Conservation (phyloP, 108 stramenopile species). For the Cyclotella sp. region DNA sequence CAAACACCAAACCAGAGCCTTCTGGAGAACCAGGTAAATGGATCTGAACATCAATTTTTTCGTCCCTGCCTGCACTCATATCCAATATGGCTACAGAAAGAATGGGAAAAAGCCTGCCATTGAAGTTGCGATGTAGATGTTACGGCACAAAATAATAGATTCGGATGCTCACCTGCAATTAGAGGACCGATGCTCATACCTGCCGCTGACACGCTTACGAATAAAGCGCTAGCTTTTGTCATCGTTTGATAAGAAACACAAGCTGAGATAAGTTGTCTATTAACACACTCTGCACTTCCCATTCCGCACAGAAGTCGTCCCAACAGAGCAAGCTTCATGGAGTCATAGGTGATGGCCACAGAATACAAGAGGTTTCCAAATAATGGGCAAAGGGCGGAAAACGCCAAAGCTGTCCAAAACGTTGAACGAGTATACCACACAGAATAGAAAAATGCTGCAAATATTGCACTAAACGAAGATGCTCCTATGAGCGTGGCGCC, state of each 20-base stretch:
- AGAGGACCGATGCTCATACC: constrained; percentile 71
- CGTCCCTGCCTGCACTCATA: constrained; percentile 56
- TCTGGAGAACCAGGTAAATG: constrained; percentile 56
- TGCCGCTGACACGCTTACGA: constrained; percentile 60
- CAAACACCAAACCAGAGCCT: constrained; percentile 57
- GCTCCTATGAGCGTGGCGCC: constrained; percentile 69
- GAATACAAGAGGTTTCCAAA: constrained; percentile 70
- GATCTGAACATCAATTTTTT: constrained; percentile 52
- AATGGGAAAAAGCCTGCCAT: not conserved
- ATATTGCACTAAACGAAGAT: constrained; percentile 67
- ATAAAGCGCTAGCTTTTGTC: constrained; percentile 65
- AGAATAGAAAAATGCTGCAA: constrained; percentile 69
- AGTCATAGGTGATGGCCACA: constrained; percentile 44
- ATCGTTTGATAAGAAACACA: constrained; percentile 61
- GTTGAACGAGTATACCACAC: constrained; percentile 67
- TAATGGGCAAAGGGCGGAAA: constrained; percentile 60
- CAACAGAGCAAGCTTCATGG: constrained; percentile 60
- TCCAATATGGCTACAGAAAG: constrained; percentile 51
- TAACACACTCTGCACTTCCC: constrained; percentile 65
- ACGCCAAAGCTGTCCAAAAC: constrained; percentile 62
- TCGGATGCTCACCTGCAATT: constrained; percentile 46
- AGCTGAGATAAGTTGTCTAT: constrained; percentile 67
- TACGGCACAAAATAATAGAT: not conserved
- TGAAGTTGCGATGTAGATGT: not conserved
- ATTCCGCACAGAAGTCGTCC: constrained; percentile 77